These are phyloP conservation scores for Fusarium oligoseptatum DNA, from an alignment of 2,329 filamentous ascomycete genomes.

Conservation along the genomic window DNA sequence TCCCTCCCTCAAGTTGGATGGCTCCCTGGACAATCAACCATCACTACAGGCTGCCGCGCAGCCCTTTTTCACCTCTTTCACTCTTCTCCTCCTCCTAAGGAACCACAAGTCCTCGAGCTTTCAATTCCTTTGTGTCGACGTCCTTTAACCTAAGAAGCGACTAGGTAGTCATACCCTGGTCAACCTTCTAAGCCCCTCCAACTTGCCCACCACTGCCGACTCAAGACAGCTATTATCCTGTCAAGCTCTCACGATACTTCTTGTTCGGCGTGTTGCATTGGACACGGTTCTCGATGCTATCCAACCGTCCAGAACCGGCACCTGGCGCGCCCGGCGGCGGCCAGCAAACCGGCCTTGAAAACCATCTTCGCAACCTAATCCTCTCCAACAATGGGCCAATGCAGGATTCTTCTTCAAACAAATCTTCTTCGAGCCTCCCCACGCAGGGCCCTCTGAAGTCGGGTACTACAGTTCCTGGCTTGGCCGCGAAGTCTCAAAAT, in stretches of 20 bases:
- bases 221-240: neutral
- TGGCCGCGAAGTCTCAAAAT: conserved; percentile 3
- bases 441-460: conserved; percentile 3
- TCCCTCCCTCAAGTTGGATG: conserved; percentile 27
- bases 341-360: conserved; percentile 59
- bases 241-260: neutral
- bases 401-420: conserved; percentile 17
- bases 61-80: neutral
- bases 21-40: conserved; percentile 15
- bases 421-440: neutral
- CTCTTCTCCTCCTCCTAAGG: neutral
- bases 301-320: conserved; percentile 17
- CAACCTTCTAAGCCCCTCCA: conserved; percentile 7
- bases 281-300: conserved; percentile 11
- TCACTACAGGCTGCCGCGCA: conserved; percentile 2
- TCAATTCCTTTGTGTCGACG: neutral
- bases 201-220: neutral
- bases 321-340: conserved; percentile 3
- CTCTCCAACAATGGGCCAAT: conserved; percentile 61
- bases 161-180: conserved; percentile 7
- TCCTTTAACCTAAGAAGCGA: conserved; percentile 19
- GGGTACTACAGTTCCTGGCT: neutral
- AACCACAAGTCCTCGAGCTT: neutral
- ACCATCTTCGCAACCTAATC: conserved; percentile 71
- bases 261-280: neutral